Conservation (phyloP, 2,329 filamentous ascomycete species). For the Fonsecaea pugnacius region DNA sequence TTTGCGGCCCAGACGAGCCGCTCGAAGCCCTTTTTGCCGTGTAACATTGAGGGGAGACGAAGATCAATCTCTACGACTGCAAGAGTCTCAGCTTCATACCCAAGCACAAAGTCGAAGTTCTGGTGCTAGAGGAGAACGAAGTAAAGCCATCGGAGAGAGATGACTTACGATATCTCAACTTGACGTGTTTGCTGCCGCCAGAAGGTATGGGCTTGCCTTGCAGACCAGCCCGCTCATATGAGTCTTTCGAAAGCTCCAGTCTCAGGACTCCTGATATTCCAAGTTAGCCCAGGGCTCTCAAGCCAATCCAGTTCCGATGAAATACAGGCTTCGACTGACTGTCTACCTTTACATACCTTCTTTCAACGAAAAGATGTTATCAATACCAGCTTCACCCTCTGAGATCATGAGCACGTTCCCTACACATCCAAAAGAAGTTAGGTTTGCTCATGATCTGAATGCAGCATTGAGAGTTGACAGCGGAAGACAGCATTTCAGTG, state of each 20-base stretch:
- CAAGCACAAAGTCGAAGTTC: background rate
- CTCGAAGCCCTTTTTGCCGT: constrained; percentile 82
- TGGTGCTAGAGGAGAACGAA: background rate
- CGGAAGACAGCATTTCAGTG: background rate
- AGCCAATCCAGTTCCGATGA: background rate
- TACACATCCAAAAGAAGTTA: constrained; percentile 41
- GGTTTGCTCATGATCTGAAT: background rate
- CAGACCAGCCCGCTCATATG: constrained; percentile 81
- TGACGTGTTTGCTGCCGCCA: constrained; percentile 65
- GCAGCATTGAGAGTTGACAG: background rate
- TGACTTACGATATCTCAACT: constrained; percentile 71
- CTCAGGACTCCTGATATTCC: constrained; percentile 64
- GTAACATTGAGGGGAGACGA: constrained; percentile 73
- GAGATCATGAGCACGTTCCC: constrained; percentile 84
- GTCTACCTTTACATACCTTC: constrained; percentile 60
- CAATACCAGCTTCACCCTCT: constrained; percentile 70
- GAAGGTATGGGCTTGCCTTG: constrained; percentile 67
- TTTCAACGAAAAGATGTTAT: constrained; percentile 72
- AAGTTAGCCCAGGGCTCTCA: background rate
- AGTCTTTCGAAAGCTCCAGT: constrained; percentile 78
- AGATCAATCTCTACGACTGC: constrained; percentile 78
- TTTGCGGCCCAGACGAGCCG: constrained; percentile 76
- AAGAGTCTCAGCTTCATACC: background rate
- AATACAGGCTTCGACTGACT: background rate
- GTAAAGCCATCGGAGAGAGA: background rate